phyloP scores from a whole-genome alignment of 768 basidiomycete species.

The Myochromella boudieri region DNA sequence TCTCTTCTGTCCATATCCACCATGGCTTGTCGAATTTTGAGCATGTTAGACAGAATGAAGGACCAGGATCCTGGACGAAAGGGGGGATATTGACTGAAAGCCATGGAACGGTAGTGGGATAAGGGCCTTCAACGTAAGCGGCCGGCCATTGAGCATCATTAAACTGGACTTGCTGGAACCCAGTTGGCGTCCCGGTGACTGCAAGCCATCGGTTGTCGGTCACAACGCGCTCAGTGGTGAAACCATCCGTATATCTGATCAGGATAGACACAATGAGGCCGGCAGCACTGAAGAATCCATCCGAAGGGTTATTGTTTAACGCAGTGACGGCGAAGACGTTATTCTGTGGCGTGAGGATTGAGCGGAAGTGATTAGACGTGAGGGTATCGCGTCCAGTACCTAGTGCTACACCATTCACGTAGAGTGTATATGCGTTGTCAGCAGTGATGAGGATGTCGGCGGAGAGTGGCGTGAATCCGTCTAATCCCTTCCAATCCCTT shows the following conservation, averaged over 20 bases:
- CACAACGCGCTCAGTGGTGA: conserved; percentile 25
- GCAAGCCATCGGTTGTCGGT: conserved; percentile 31
- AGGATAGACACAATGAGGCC: too few relatives aligned
- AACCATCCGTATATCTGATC: conserved; percentile 25
- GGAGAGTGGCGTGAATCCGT: conserved; percentile 14
- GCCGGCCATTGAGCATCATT: conserved; percentile 30
- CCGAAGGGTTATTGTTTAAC: conserved; percentile 10
- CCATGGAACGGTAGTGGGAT: conserved; percentile 15
- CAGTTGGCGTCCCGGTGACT: conserved; percentile 20
- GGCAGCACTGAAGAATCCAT: too few relatives aligned
- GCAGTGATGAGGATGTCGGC: conserved; percentile 21
- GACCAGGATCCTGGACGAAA: too few relatives aligned
- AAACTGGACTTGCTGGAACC: conserved; percentile 27
- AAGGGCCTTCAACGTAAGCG: conserved; percentile 23
- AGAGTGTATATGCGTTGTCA: conserved; percentile 23
- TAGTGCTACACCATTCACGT: conserved; percentile 20
- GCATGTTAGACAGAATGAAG: too few relatives aligned
- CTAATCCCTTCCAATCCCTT: conserved; percentile 12
- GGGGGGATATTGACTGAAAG: too few relatives aligned
- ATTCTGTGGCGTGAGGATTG: conserved; percentile 13
- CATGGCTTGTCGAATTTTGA: too few relatives aligned
- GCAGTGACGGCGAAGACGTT: conserved; percentile 34
- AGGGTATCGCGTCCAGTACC: too few relatives aligned
- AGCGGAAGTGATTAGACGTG: too few relatives aligned
- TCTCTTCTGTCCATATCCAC: too few relatives aligned